Evolutionary conservation across 1,284 basidiomycete genomes (phyloP), one percentile per base, ranked within the genome.

Genomic region (Ceraceosorus guamensis): DNA sequence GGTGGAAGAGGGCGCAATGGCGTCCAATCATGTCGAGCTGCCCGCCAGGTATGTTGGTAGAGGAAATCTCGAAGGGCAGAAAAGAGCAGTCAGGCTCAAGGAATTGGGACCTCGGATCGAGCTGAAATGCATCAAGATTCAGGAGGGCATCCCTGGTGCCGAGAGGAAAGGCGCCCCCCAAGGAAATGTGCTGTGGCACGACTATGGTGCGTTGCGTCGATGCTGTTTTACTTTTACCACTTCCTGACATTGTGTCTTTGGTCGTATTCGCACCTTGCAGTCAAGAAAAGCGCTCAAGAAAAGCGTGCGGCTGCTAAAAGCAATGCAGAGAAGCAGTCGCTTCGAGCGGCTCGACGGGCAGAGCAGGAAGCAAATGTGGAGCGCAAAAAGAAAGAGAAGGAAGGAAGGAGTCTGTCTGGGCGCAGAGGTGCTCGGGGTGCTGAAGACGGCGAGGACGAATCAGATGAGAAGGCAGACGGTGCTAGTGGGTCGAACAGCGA

Each of bases 91-190:
- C 1, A 82, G 86, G 60, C 80, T 99, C 56, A 87, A 92, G 55
- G 95, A 99, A 79, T 85, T 97, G 51, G 95, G 95, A 0, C 95
- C 95, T 32, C 81, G 95, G 67, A 86, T 98, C 84, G 95, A 98
- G 78, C 79, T 97, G 65, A 83, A 83, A 66, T 80, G 98, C 62
- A 84, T 97, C 73, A 99, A 99, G 81, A 89, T 99, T 61, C 84
- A 86, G 16, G 92, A 96, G 77, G 91, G 92, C n/a, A 80, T 89
- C 43, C 52, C 52, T 13, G 52, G 52, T 43, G 52, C 52, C 14
- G 52, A 30, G 6, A 53, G 48, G 44, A 52, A 52, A 41, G 52
- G 52, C 10, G 33, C 11, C 14, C 31, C 41, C 14, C 43, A 45
- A 13, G 73, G 73, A 35, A 66, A 67, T 11, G 70, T 71, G n/a